Conservation (phyloP, 108 stramenopile species). For the Cyclotella choctawhatcheeana region DNA sequence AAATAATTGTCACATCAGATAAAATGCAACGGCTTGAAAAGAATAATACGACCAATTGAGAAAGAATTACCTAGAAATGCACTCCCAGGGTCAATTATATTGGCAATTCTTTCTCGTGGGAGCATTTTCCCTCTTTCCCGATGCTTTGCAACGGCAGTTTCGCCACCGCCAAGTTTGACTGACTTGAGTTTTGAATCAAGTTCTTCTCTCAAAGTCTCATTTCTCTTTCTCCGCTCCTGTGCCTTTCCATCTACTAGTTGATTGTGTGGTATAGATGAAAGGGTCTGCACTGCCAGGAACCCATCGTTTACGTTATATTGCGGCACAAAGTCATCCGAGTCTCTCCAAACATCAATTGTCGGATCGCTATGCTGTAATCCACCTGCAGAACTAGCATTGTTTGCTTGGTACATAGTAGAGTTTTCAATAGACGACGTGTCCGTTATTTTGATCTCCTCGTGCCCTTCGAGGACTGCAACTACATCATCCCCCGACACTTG, state of each 20-base stretch:
- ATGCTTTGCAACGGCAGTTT: conserved; percentile 79
- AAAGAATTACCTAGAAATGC: too few species aligned
- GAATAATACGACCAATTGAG: too few species aligned
- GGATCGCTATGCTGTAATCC: conserved; percentile 32
- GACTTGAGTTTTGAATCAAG: conserved; percentile 23
- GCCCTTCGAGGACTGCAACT: conserved; percentile 58
- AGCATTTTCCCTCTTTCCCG: conserved; percentile 86
- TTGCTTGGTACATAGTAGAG: not conserved
- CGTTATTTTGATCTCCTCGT: conserved; percentile 47
- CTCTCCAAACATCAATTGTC: conserved; percentile 43
- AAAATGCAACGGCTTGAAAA: too few species aligned
- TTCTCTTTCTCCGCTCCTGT: conserved; percentile 34
- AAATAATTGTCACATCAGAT: too few species aligned
- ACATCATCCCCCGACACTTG: conserved; percentile 65
- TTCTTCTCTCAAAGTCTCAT: conserved; percentile 34
- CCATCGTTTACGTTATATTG: conserved; percentile 34
- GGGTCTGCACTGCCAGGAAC: conserved; percentile 25
- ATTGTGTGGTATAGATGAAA: conserved; percentile 33
- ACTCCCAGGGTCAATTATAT: conserved; percentile 90
- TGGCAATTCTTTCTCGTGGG: conserved; percentile 93
- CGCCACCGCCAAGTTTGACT: conserved; percentile 63
- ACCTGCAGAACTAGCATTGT: not conserved
- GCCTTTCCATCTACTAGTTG: conserved; percentile 43
- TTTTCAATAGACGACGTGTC: not conserved
- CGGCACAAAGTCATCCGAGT: conserved; percentile 36